Base-by-base conservation (phyloP, 805 yeast genomes). In the Schwanniomyces occidentalis region DNA sequence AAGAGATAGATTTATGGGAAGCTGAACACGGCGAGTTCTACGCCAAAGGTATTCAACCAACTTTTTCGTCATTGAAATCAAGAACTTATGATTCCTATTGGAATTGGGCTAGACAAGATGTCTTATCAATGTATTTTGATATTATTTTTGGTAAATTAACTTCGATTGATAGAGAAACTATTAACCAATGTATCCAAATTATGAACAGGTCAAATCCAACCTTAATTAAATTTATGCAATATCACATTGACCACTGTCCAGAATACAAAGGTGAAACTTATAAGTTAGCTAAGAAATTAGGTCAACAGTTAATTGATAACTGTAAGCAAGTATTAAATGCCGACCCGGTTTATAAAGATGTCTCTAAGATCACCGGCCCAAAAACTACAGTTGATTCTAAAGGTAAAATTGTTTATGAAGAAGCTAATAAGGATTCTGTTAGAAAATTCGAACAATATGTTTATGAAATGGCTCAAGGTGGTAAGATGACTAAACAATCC, bases 101-200 rank as follows among this genome's bases (percentile, higher is more conserved):
- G 99, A 95, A 95, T 67, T 93, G 99, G 99, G 97, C 98, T 30
- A 86, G 97, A 66, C 99, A 93, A 73, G 96, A 93, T 61, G 85
- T 93, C 42, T 71, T 93, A 51, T 79, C 89, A 32, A 83, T 93
- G 87, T 93, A 86, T 70, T 93, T 78, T 60, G 97, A 93, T 65
- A 89, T 93, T 54, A 89, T 93, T 51, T 95, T 93, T 63, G 99
- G 99, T 62, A 83, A 86, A 46, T 76, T 85, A 45, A 80, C 89
- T 43, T 82, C 87, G 41, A 85, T 93, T 48, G 98, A 93, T 64
- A 81, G 99, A 63, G 96, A 93, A 70, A 89, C 95, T 45, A 95
- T 93, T 43, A 79, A 91, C 46, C 96, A 89, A 61, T 95, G 99
- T 65, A 90, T 93, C 55, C 86, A 88, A 63, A 87, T 93, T 61